Evolutionary conservation across 192 early-diverging fungal genomes (phyloP).

Genomic region (Coemansia sp.): DNA sequence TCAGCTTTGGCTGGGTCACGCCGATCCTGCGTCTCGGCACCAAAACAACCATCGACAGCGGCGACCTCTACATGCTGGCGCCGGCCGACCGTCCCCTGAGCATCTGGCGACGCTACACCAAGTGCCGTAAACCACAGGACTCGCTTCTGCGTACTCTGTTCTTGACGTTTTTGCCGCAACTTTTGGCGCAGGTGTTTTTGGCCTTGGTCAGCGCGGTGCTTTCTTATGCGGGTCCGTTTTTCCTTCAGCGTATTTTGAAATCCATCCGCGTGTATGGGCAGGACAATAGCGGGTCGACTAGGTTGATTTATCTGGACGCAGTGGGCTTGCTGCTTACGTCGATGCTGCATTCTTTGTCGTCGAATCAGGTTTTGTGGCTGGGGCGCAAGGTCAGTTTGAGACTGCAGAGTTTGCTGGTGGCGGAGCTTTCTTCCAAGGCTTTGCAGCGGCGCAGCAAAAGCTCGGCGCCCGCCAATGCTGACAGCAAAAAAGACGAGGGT

Average conservation of each 20-base stretch:
- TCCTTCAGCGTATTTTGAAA: slow-evolving; percentile 59
- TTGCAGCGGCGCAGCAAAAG: slow-evolving; percentile 61
- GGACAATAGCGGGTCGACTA: slow-evolving; percentile 3
- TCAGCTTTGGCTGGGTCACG: slow-evolving; percentile 63
- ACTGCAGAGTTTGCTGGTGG: slow-evolving; percentile 61
- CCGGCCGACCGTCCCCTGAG: slow-evolving; percentile 55
- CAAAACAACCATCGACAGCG: slow-evolving; percentile 54
- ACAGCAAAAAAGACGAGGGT: slow-evolving; percentile 18
- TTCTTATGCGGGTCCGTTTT: slow-evolving; percentile 59
- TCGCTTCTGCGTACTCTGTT: slow-evolving; percentile 44
- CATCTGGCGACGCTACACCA: slow-evolving; percentile 37
- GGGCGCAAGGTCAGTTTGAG: slow-evolving; percentile 68
- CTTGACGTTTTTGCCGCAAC: slow-evolving; percentile 46
- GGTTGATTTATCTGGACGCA: slow-evolving; percentile 56
- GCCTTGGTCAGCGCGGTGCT: slow-evolving; percentile 46
- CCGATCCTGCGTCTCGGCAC: slow-evolving; percentile 63
- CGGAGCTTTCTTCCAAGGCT: slow-evolving; percentile 69
- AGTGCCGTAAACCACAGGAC: slow-evolving; percentile 3
- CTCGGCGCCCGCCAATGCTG: slow-evolving; percentile 17
- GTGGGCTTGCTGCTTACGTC: slow-evolving; percentile 62
- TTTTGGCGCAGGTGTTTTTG: slow-evolving; percentile 47
- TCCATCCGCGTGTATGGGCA: slow-evolving; percentile 55
- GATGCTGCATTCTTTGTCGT: slow-evolving; percentile 49
- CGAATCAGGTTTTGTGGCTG: slow-evolving; percentile 67
- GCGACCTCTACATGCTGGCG: slow-evolving; percentile 65